Evolutionary conservation across 129 eudicot genomes (phyloP).

Genomic region (Flaveria brownii): DNA sequence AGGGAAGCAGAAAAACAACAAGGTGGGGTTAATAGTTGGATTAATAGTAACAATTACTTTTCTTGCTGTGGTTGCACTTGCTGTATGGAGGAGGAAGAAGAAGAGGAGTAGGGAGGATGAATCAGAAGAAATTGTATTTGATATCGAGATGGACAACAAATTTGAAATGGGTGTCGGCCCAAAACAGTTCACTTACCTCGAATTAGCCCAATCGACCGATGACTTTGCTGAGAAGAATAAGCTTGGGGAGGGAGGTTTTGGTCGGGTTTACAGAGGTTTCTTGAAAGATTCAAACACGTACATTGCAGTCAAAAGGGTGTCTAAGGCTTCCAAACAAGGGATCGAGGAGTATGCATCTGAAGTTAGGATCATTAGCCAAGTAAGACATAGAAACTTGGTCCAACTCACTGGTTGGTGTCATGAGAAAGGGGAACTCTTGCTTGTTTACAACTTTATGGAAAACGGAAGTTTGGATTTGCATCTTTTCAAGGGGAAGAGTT

Average conservation of each 20-base stretch:
- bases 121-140: conserved; percentile 15
- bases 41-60: neutral
- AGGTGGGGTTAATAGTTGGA: conserved; percentile 34
- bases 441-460: conserved; percentile 46
- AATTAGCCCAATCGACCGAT: conserved; percentile 37
- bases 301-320: conserved; percentile 44
- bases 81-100: conserved; percentile 29
- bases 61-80: conserved; percentile 20
- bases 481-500: conserved; percentile 32
- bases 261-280: conserved; percentile 42
- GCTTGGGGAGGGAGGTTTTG: conserved; percentile 57
- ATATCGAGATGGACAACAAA: conserved; percentile 33
- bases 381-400: conserved; percentile 53
- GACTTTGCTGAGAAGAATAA: conserved; percentile 42
- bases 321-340: conserved; percentile 45
- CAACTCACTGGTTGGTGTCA: conserved; percentile 60
- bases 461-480: conserved; percentile 46
- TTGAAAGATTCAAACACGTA: conserved; percentile 24
- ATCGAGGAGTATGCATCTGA: conserved; percentile 44
- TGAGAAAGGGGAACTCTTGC: conserved; percentile 37
- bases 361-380: conserved; percentile 48
- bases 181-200: conserved; percentile 41
- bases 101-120: conserved; percentile 25
- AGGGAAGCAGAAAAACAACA: neutral
- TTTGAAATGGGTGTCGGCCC: conserved; percentile 48